Percentiles rank a stretch among this genome's conserved stretches.
phyloP scores from a whole-genome alignment of 768 basidiomycete species.

The Erythrobasidium yunnanense region DNA sequence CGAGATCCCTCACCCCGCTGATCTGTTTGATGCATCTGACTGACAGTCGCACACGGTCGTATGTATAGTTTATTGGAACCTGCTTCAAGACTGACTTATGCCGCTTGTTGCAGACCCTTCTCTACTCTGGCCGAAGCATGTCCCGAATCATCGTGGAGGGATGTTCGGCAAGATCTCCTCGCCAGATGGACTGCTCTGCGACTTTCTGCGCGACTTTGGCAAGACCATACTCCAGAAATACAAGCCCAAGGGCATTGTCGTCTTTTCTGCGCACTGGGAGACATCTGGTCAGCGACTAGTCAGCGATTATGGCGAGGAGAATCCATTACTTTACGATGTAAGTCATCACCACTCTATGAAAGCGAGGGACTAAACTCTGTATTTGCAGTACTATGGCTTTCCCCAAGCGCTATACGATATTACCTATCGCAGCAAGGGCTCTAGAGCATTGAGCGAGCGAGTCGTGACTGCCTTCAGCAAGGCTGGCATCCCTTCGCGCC shows the following conservation, averaged over 20 bases:
- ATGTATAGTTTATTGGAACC: neutral
- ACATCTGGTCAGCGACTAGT: slow-evolving; percentile 54
- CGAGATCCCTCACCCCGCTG: neutral
- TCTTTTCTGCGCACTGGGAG: slow-evolving; percentile 78
- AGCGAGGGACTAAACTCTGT: neutral
- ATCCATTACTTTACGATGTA: slow-evolving; percentile 62
- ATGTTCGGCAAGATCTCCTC: slow-evolving; percentile 41
- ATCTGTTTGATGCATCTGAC: neutral
- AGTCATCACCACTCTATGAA: neutral
- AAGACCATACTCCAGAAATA: slow-evolving; percentile 43
- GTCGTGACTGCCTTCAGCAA: slow-evolving; percentile 55
- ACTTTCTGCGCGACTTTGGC: slow-evolving; percentile 58
- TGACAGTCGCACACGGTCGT: slow-evolving; percentile 33
- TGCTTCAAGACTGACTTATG: neutral
- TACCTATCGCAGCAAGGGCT: slow-evolving; percentile 60
- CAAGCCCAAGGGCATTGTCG: slow-evolving; percentile 56
- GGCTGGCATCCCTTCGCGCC: slow-evolving; percentile 40
- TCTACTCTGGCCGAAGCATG: slow-evolving; percentile 44
- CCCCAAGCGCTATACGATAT: slow-evolving; percentile 48
- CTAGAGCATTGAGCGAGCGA: slow-evolving; percentile 50
- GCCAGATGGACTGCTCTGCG: slow-evolving; percentile 50
- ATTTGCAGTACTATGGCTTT: slow-evolving; percentile 52
- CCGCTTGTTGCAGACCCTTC: slow-evolving; percentile 40
- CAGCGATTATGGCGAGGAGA: slow-evolving; percentile 64
- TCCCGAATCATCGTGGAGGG: slow-evolving; percentile 25